Conservation (phyloP, 257 asterid species). For the Primulina huaijiensis region DNA sequence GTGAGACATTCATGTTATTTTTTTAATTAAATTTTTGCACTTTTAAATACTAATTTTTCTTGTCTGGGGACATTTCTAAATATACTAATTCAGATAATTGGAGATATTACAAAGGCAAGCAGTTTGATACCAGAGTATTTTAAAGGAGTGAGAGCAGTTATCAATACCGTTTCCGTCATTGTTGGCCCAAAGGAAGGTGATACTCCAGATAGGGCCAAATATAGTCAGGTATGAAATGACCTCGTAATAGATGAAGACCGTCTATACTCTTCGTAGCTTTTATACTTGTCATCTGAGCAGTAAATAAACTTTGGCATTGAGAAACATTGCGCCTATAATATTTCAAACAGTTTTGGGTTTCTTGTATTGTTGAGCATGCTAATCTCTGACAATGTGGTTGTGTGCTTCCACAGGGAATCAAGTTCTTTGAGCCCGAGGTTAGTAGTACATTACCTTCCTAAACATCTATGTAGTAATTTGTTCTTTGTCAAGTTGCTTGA, state of each 20-base stretch:
- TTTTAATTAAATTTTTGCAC: neutral
- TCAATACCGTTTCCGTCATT: slow-evolving; percentile 85
- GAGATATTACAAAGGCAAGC: slow-evolving; percentile 84
- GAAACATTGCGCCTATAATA: slow-evolving; percentile 4
- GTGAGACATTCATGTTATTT: neutral
- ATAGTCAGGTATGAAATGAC: slow-evolving; percentile 64
- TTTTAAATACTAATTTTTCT: neutral
- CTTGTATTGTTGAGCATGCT: slow-evolving; percentile 14
- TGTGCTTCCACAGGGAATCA: slow-evolving; percentile 72
- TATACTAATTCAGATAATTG: slow-evolving; percentile 54
- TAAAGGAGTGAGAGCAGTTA: slow-evolving; percentile 75
- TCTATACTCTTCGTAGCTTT: neutral
- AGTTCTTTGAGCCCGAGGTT: slow-evolving; percentile 98
- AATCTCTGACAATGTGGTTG: slow-evolving; percentile 1
- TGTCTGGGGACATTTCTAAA: slow-evolving; percentile 3
- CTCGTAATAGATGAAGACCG: slow-evolving; percentile 15
- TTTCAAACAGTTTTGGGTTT: slow-evolving; percentile 7
- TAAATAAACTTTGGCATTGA: neutral
- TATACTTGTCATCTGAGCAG: neutral
- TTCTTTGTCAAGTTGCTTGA: slow-evolving; percentile 20
- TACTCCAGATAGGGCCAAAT: slow-evolving; percentile 94
- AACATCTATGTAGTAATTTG: slow-evolving; percentile 23
- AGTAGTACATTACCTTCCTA: slow-evolving; percentile 32
- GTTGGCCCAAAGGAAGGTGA: slow-evolving; percentile 99
- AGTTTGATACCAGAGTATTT: slow-evolving; percentile 75